These are phyloP conservation scores for Candida patagonica DNA, from an alignment of 805 yeast genomes.

Conservation along the genomic window DNA sequence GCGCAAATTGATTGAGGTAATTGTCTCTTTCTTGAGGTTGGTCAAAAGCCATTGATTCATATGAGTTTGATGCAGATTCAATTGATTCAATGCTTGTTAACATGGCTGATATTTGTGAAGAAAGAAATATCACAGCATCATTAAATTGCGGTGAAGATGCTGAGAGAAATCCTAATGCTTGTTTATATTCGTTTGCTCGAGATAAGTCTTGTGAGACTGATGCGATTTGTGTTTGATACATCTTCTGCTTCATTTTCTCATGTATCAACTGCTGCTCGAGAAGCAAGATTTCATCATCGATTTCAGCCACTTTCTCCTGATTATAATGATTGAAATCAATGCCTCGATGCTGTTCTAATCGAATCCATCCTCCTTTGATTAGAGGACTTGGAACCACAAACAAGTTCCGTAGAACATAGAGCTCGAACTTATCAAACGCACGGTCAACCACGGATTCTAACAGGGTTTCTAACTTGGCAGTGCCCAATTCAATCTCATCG, in stretches of 20 bases:
- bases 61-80: neutral
- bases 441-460: constrained; percentile 67
- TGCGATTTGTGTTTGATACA: neutral
- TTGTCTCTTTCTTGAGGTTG: neutral
- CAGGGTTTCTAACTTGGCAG: constrained; percentile 69
- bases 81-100: neutral
- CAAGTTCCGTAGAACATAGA: constrained; percentile 71
- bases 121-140: neutral
- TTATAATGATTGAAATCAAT: constrained; percentile 11
- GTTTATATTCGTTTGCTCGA: neutral
- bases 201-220: neutral
- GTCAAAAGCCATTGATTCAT: neutral
- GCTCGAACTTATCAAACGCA: constrained; percentile 78
- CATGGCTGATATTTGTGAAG: constrained; percentile 3
- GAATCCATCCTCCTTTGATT: constrained; percentile 54
- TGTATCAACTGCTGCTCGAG: constrained; percentile 12
- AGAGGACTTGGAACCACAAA: constrained; percentile 60
- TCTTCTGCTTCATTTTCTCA: neutral
- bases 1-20: constrained; percentile 2
- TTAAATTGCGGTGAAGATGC: constrained; percentile 3
- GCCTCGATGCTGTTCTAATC: constrained; percentile 59
- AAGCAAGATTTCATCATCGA: constrained; percentile 12
- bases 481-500: constrained; percentile 60
- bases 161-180: neutral
- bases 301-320: constrained; percentile 5